A percentile compares a stretch with the other conserved stretches of the same genome.
Conservation (phyloP, 352 stramenopile species). For the Phytophthora brassicae region DNA sequence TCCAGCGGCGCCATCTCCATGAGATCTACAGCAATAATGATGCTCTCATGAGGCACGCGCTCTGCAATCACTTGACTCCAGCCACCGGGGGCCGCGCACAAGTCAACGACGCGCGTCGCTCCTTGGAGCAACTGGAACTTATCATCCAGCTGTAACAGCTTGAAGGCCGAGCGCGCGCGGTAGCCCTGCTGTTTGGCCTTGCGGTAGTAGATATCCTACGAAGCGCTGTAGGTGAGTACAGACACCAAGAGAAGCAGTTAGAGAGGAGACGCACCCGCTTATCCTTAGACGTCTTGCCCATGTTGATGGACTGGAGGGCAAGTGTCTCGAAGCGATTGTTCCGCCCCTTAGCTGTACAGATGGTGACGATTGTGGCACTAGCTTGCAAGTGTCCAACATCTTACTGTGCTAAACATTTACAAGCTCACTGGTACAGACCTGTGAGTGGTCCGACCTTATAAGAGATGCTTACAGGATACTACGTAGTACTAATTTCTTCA, state of each 20-base stretch:
- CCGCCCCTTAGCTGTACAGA: conserved; percentile 6
- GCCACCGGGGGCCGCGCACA: conserved; percentile 82
- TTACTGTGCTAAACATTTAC: background rate
- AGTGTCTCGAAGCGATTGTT: conserved; percentile 17
- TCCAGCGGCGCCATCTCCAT: conserved; percentile 98
- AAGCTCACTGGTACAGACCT: background rate
- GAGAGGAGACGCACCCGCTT: conserved; percentile 72
- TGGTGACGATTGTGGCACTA: conserved; percentile 16
- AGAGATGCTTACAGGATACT: conserved; percentile 10
- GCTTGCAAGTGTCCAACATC: conserved; percentile 8
- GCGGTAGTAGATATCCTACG: conserved; percentile 92
- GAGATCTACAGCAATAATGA: conserved; percentile 82
- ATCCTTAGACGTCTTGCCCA: conserved; percentile 91
- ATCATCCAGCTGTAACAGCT: conserved; percentile 98
- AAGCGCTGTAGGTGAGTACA: background rate
- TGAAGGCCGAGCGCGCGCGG: conserved; percentile 97
- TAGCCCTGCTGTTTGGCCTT: conserved; percentile 95
- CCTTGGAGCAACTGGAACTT: conserved; percentile 94
- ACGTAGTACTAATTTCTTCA: no score
- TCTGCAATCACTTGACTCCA: conserved; percentile 88
- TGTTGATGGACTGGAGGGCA: conserved; percentile 26
- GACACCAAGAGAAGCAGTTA: background rate
- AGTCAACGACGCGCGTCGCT: conserved; percentile 82
- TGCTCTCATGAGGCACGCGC: conserved; percentile 45
- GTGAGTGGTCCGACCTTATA: background rate